phyloP scores from a whole-genome alignment of 108 stramenopile species.

The Cyclotella sp. region DNA sequence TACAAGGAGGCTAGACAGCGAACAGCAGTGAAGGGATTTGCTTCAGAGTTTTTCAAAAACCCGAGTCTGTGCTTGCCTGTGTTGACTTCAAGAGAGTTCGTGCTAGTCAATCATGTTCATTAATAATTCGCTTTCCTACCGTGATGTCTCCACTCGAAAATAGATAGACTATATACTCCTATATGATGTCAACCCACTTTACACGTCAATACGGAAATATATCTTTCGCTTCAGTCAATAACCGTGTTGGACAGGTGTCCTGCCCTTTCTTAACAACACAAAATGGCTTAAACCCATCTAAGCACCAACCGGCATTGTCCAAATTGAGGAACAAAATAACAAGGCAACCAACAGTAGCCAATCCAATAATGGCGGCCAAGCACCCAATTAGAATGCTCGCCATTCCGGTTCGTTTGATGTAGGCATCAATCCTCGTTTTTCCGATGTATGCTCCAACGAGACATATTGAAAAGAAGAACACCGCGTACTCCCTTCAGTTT shows the following conservation, averaged over 20 bases:
- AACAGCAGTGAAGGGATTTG: no score
- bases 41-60: no score
- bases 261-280: constrained; percentile 46
- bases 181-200: no score
- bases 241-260: constrained; percentile 13
- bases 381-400: constrained; percentile 59
- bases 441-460: constrained; percentile 69
- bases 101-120: no score
- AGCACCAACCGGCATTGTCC: constrained; percentile 56
- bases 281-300: constrained; percentile 67
- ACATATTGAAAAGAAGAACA: constrained; percentile 70
- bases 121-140: no score
- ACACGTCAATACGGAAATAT: constrained; percentile 33
- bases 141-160: no score
- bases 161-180: no score
- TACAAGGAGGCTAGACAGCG: no score
- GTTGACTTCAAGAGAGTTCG: no score
- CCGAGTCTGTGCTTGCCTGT: no score
- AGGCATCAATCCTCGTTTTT: constrained; percentile 68
- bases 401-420: constrained; percentile 71
- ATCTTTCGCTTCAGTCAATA: constrained; percentile 23
- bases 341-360: constrained; percentile 66
- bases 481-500: constrained; percentile 53
- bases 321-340: constrained; percentile 63
- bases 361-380: constrained; percentile 67